phyloP scores from a whole-genome alignment of 2,329 filamentous ascomycete species.

The Pseudocercospora musae region DNA sequence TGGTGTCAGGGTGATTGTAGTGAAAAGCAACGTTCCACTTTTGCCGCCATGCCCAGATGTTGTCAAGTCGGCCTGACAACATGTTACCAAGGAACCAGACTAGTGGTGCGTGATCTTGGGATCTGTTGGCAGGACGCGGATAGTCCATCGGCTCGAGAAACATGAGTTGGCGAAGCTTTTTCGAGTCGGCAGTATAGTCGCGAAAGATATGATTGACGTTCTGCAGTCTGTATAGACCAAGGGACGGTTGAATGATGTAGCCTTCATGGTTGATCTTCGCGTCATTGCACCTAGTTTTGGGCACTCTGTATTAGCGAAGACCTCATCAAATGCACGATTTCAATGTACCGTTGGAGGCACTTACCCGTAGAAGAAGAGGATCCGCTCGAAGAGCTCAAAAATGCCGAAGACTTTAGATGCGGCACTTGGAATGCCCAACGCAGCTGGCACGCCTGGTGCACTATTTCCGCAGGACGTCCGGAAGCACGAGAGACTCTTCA shows the following conservation, averaged over 20 bases:
- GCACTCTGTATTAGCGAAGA: too few species aligned
- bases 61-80: background rate
- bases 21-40: too few species aligned
- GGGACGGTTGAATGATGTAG: background rate
- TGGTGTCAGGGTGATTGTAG: background rate
- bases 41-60: too few species aligned
- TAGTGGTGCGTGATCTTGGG: background rate
- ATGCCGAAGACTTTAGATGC: background rate
- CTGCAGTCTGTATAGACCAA: background rate
- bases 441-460: background rate
- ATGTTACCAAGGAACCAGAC: background rate
- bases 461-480: background rate
- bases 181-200: background rate
- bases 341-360: too few species aligned
- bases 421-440: background rate
- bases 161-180: background rate
- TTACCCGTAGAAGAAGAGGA: background rate
- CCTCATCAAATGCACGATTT: too few species aligned
- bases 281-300: background rate
- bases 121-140: background rate
- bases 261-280: background rate
- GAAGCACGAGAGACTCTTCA: background rate
- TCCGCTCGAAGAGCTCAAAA: background rate
- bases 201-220: background rate
- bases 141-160: background rate